Evolutionary conservation across 1,284 basidiomycete species (phyloP).

Genomic region (Bothia castanella): DNA sequence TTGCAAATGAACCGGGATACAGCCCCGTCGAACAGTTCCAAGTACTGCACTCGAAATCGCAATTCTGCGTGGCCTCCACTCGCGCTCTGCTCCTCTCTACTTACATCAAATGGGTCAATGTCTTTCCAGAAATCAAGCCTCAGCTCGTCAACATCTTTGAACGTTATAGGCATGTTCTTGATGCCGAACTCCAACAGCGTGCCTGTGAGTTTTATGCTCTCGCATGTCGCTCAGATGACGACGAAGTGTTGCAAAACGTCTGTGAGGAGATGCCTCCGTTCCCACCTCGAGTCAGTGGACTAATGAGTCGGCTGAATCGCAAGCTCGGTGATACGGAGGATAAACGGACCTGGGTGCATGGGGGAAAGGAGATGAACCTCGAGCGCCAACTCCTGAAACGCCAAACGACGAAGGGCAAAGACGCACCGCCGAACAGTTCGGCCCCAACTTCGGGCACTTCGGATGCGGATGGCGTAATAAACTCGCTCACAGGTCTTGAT

Average conservation of each 20-base stretch:
- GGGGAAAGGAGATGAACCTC: slow-evolving; percentile 86
- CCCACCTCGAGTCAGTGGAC: slow-evolving; percentile 88
- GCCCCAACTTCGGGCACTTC: slow-evolving; percentile 18
- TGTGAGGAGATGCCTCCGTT: slow-evolving; percentile 99
- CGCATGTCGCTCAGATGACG: slow-evolving; percentile 77
- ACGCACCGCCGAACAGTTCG: slow-evolving; percentile 29
- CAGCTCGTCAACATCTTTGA: slow-evolving; percentile 95
- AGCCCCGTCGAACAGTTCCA: slow-evolving; percentile 96
- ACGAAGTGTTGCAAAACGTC: slow-evolving; percentile 89
- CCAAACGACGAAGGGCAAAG: slow-evolving; percentile 37
- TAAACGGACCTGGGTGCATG: slow-evolving; percentile 94
- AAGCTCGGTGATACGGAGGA: slow-evolving; percentile 90
- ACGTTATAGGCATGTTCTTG: slow-evolving; percentile 96
- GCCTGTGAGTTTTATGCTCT: slow-evolving; percentile 95
- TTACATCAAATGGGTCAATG: slow-evolving; percentile 99
- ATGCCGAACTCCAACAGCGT: slow-evolving; percentile 95
- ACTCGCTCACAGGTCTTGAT: slow-evolving; percentile 73
- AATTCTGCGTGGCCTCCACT: slow-evolving; percentile 90
- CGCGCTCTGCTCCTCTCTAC: slow-evolving; percentile 92
- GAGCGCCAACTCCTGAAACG: slow-evolving; percentile 59
- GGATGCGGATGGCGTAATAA: slow-evolving; percentile 59
- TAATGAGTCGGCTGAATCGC: slow-evolving; percentile 81
- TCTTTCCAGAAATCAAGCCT: slow-evolving; percentile 97
- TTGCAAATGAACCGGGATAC: slow-evolving; percentile 92
- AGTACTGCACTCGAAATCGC: slow-evolving; percentile 90